phyloP scores from a whole-genome alignment of 1,284 basidiomycete species.

The Ustilago sp. region DNA sequence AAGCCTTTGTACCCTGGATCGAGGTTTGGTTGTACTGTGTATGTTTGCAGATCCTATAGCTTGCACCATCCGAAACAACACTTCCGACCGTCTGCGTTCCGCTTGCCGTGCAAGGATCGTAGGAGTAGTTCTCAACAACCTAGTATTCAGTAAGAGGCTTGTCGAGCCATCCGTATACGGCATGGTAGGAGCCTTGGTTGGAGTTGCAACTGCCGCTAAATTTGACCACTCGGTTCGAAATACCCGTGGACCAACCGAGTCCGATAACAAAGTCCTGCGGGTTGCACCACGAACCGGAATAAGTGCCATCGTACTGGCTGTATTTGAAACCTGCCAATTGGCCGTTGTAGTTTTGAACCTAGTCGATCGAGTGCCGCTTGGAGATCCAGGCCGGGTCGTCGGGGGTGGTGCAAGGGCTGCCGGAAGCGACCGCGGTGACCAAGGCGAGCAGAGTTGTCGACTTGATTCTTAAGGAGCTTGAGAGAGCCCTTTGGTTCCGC shows the following conservation, averaged over 20 bases:
- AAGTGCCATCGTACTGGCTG: slow-evolving; percentile 22
- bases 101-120: slow-evolving; percentile 33
- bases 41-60: slow-evolving; percentile 46
- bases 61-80: slow-evolving; percentile 32
- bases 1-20: slow-evolving; percentile 47
- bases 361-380: slow-evolving; percentile 42
- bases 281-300: slow-evolving; percentile 36
- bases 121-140: slow-evolving; percentile 41
- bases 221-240: slow-evolving; percentile 23
- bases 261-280: slow-evolving; percentile 38
- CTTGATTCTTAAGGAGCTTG: slow-evolving; percentile 15
- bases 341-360: slow-evolving; percentile 45
- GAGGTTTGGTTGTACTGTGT: slow-evolving; percentile 45
- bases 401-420: not conserved
- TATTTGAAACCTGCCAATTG: slow-evolving; percentile 36
- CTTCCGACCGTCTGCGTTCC: slow-evolving; percentile 17
- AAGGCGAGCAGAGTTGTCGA: slow-evolving; percentile 22
- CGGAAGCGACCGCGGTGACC: slow-evolving; percentile 6
- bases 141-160: slow-evolving; percentile 46
- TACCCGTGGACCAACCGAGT: slow-evolving; percentile 32
- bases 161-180: slow-evolving; percentile 46
- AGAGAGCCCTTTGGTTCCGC: not conserved
- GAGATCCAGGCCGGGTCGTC: slow-evolving; percentile 1
- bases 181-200: slow-evolving; percentile 35
- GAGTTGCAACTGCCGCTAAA: slow-evolving; percentile 33